These are phyloP conservation scores for Yarrowia hollandica DNA, from an alignment of 805 yeast genomes.

Conservation along the genomic window DNA sequence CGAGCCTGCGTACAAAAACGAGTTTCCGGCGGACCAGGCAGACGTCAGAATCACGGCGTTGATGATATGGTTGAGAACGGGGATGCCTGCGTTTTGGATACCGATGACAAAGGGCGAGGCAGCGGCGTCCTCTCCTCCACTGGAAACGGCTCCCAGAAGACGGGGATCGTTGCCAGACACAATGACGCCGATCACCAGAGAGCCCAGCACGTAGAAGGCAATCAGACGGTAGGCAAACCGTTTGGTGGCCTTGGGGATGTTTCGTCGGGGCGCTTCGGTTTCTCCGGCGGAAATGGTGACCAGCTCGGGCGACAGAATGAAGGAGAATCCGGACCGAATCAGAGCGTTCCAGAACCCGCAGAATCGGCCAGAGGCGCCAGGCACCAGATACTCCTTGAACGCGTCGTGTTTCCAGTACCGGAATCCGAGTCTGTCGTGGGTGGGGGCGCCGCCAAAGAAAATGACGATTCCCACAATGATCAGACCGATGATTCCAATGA, in stretches of 20 bases:
- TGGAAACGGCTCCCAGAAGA: slow-evolving; percentile 48
- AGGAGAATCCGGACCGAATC: slow-evolving; percentile 70
- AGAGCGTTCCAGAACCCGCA: slow-evolving; percentile 63
- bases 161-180: slow-evolving; percentile 65
- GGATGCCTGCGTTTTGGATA: slow-evolving; percentile 54
- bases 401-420: slow-evolving; percentile 51
- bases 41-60: slow-evolving; percentile 57
- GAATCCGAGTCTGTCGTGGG: slow-evolving; percentile 57
- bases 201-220: slow-evolving; percentile 63
- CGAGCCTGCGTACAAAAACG: slow-evolving; percentile 61
- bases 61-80: slow-evolving; percentile 53
- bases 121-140: slow-evolving; percentile 61
- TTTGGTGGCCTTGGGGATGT: slow-evolving; percentile 74
- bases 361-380: slow-evolving; percentile 62
- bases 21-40: slow-evolving; percentile 59
- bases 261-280: slow-evolving; percentile 72
- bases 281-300: slow-evolving; percentile 87
- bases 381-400: slow-evolving; percentile 51
- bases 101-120: slow-evolving; percentile 62
- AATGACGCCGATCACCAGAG: slow-evolving; percentile 70
- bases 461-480: slow-evolving; percentile 57
- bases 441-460: slow-evolving; percentile 55
- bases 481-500: slow-evolving; percentile 62
- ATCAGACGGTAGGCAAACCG: slow-evolving; percentile 72
- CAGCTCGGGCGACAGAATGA: slow-evolving; percentile 75